Base-by-base conservation (phyloP, 2,329 filamentous ascomycete genomes). In the Chaetomiaceae sp. region DNA sequence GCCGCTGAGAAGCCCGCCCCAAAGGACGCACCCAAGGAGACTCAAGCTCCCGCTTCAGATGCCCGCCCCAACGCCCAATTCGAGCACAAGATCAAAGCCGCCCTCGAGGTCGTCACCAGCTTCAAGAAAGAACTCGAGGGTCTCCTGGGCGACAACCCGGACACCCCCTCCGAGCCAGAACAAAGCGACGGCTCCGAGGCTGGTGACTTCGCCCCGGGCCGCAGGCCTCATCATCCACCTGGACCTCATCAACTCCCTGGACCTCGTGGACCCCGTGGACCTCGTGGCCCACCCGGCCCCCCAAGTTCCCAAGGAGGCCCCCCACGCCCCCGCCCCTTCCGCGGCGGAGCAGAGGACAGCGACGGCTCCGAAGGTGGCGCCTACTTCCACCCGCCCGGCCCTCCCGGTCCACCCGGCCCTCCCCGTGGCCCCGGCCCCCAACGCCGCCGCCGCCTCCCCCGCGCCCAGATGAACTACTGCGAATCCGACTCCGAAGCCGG, bases 101-200 rank as follows among this genome's bases (percentile, higher is more conserved):
- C 57, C 12, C 49, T 61, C 31, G 46, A 49, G 6, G 40, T 52
- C 2, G 39, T 59, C 15, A 39, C 54, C 12, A 42, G 44, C 37
- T 38, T 59, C 17, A 55, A 61, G 23, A 40, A 51, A 4, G 52
- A 60, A 8, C 55, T 62, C 17, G 47, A 59, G 25, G 33, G n/a
- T 12, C 43, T 61, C 9, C 53, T 59, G 2, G 36, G 29, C 22
- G 20, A 39, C 22, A n/a, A n/a, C 20, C n/a, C 31, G 20, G 20
- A 12, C 22, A 53, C 33, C 11, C 15, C 29, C n/a, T 25, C 1
- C n/a, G 15, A n/a, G 40, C 9, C 17, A 31, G 27, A 31, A 6
- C 8, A 3, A 3, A 12, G 27, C 27, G 14, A 31, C 27, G 27
- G 27, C 5, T 12, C 27, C 27, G 27, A 31, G 27, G 8, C n/a